Percentiles rank a stretch among this genome's conserved stretches.
These are phyloP conservation scores for Wickerhamiella infanticola DNA, from an alignment of 1,139 yeast species.

Conservation along the genomic window DNA sequence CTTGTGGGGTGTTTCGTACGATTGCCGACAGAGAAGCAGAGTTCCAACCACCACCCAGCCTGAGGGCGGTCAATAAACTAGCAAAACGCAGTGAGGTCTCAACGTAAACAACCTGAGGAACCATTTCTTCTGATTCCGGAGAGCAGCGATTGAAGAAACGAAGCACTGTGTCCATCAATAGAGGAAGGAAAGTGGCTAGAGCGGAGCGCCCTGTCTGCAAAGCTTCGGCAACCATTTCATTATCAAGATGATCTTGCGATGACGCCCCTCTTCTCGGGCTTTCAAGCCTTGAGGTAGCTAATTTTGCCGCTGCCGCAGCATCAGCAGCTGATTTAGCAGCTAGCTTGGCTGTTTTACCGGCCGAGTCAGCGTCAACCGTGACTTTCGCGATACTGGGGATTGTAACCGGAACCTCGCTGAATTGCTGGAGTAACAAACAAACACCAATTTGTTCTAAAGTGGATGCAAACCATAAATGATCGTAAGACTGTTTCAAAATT, in stretches of 20 bases:
- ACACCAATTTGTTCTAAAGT: conserved; percentile 70
- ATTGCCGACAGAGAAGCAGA: conserved; percentile 29
- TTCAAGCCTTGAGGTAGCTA: background rate
- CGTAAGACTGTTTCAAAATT: conserved; percentile 46
- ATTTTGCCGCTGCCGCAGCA: conserved; percentile 1
- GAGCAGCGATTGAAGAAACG: conserved; percentile 35
- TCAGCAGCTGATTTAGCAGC: conserved; percentile 1
- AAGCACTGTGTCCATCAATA: conserved; percentile 36
- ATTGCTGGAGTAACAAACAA: conserved; percentile 45
- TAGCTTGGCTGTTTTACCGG: background rate
- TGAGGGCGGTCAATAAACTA: conserved; percentile 42
- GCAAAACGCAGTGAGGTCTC: conserved; percentile 54
- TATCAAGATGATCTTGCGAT: background rate
- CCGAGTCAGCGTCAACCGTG: conserved; percentile 12
- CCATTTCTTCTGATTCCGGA: conserved; percentile 44
- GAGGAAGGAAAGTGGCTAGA: conserved; percentile 33
- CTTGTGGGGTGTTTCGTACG: conserved; percentile 23
- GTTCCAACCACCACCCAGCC: conserved; percentile 37
- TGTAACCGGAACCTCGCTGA: conserved; percentile 42
- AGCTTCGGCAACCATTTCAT: conserved; percentile 3
- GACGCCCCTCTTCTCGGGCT: background rate
- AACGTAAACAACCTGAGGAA: conserved; percentile 68
- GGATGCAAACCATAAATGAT: conserved; percentile 76
- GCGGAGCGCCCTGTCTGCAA: conserved; percentile 10
- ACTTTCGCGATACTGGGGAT: conserved; percentile 36